These are phyloP conservation scores for Colletotrichum limetticola DNA, from an alignment of 2,329 filamentous ascomycete genomes.

Conservation along the genomic window DNA sequence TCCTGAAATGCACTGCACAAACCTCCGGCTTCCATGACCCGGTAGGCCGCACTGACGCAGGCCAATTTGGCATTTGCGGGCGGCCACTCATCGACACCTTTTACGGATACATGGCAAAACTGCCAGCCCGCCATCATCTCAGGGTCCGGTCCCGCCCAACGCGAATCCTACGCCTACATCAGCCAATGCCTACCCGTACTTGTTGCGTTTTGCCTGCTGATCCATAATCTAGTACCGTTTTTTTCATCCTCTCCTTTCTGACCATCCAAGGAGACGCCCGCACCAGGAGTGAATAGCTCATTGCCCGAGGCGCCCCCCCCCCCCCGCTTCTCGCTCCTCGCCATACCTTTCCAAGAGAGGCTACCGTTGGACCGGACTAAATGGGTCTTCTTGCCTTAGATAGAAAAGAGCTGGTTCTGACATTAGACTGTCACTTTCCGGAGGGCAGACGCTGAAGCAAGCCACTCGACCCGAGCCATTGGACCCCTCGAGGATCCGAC, in stretches of 20 bases:
- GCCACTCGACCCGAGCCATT: slow-evolving; percentile 22
- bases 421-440: background rate
- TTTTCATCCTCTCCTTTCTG: background rate
- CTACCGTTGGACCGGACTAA: background rate
- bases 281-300: background rate
- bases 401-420: background rate
- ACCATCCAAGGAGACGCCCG: background rate
- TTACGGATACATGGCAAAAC: background rate
- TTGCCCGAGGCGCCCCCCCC: background rate
- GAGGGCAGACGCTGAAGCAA: slow-evolving; percentile 17
- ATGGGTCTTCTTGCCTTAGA: background rate
- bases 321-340: background rate
- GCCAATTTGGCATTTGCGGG: background rate
- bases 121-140: background rate
- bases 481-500: slow-evolving; percentile 11
- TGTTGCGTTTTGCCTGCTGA: background rate
- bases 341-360: background rate
- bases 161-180: background rate
- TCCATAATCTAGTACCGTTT: background rate
- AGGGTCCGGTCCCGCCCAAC: background rate
- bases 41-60: background rate
- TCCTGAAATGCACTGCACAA: background rate
- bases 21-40: background rate
- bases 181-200: background rate
- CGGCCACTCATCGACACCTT: background rate